A percentile compares a stretch with the other conserved stretches of the same genome.
Conservation (phyloP, 805 yeast genomes). For the Candida glaebosa region DNA sequence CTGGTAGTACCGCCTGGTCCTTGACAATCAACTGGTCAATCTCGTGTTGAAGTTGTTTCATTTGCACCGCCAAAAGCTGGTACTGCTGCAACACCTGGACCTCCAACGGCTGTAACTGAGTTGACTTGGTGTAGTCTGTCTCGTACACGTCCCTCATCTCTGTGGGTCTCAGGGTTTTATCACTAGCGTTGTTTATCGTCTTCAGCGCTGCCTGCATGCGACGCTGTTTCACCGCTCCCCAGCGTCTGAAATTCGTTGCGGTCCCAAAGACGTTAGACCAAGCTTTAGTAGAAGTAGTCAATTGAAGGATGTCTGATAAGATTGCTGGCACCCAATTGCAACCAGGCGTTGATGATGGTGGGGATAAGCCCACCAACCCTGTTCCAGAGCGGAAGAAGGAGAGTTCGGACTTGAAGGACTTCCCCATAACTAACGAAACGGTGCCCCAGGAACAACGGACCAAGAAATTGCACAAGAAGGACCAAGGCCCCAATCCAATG, state of each 20-base stretch:
- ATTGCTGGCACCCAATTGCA: not conserved
- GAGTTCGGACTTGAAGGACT: not conserved
- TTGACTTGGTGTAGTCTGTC: conserved; percentile 4
- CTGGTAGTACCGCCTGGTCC: conserved; percentile 2
- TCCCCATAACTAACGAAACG: conserved; percentile 12
- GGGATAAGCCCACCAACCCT: not conserved
- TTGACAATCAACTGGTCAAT: conserved; percentile 24
- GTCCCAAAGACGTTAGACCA: too few species aligned
- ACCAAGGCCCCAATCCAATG: conserved; percentile 30
- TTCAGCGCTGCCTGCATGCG: too few species aligned
- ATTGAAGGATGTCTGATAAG: not conserved
- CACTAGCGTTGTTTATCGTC: too few species aligned
- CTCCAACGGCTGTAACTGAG: conserved; percentile 26
- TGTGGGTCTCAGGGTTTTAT: too few species aligned
- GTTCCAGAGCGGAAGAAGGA: not conserved
- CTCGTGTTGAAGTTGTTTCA: conserved; percentile 29
- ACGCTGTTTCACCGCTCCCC: too few species aligned
- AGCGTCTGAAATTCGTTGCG: too few species aligned
- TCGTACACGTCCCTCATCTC: conserved; percentile 2
- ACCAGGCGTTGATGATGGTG: not conserved
- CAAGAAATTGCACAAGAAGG: conserved; percentile 29
- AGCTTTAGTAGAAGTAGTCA: too few species aligned
- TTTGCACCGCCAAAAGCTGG: conserved; percentile 31
- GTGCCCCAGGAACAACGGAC: conserved; percentile 14
- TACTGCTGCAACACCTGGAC: conserved; percentile 35